Base-by-base conservation (phyloP, 1,139 yeast genomes). In the Torulaspora pretoriensis region DNA sequence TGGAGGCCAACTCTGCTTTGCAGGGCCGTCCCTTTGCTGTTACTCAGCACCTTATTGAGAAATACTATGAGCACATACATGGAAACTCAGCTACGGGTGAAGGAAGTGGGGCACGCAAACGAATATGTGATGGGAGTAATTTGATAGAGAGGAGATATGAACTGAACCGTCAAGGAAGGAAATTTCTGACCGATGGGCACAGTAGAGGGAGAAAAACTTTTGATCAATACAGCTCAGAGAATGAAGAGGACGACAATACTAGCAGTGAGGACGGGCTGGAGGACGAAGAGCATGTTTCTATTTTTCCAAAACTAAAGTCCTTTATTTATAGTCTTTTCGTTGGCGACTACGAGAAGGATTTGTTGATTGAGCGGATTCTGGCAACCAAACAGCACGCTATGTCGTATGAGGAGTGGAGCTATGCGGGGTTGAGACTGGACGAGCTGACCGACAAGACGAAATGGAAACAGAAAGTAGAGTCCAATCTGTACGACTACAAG, bases 401-500 rank as follows among this genome's bases (percentile, higher is more conserved):
- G 3, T 77, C 84, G 1, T 90, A 86, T 60, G 68, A 70, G 8
- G 78, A 79, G 40, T 92, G 97, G 97, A 70, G 75, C 33, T 75
- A 73, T 0, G 74, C 80, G 0, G 81, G 94, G 7, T 61, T 73
- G 22, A 64, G 77, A 49, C 68, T 90, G 23, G 98, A 92, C 60
- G 72, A 71, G 38, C 59, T 84, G 10, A 71, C 80, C 43, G 76
- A 80, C 49, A 57, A 56, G 35, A 79, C 83, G 44, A 61, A 67
- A 7, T 92, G 97, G 97, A 88, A 87, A 57, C 60, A 69, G 10
- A 71, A 74, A 41, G 74, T 74, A 3, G 78, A 76, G 48, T 78
- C 89, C 2, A 73, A 75, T 14, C 64, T 83, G 35, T 92, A 89
- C 59, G 96, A 92, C 64, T 80, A 78, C 56, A 72, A 77, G 47